Base-by-base conservation (phyloP, 192 early-diverging fungal species). In the Chytriomyces sp. region DNA sequence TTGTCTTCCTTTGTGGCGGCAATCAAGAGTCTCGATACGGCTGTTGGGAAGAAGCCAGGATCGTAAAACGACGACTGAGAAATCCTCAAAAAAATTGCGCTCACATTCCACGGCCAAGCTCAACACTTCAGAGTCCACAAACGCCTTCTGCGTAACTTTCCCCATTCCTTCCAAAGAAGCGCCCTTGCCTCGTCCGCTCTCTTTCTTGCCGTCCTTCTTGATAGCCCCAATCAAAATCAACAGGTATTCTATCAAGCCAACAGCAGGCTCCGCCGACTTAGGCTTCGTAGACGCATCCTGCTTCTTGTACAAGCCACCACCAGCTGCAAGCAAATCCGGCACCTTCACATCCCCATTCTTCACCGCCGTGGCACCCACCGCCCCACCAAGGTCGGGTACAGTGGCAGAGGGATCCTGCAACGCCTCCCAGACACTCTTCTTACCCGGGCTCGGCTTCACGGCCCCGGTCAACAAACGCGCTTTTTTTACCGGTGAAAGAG, bases 1-100 rank as follows among this genome's bases (percentile, higher is more conserved):
- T 65, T 53, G 56, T 74, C 73, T 59, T 74, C 73, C n/a, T 38
- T 57, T 19, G 63, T 66, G 6, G 53, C 73, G 19, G 73, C 62
- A 64, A 74, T 54, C n/a, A 74, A 17, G 25, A 74, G 63, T 22
- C 56, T 55, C 12, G 73, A 53, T 22, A 74, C 52, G 38, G 44
- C 71, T 73, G 26, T 2, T 52, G 12, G 32, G 7, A 65, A 17
- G 8, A 61, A 61, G 28, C 54, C 0, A 10, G 1, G 25, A 8
- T 10, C 17, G 54, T 10, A 56, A 22, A 26, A 56, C 17, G 12
- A 44, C 54, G 54, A 56, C 17, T 25, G 25, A 56, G n/a, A 57
- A 30, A 58, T 30, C 12, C 31, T 58, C 56, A 58, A 32, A 26
- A 58, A 58, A 4, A 28, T 32, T 36, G 12, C 1, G 19, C 65